Evolutionary conservation across 176 grass and related monocot species (phyloP).

Genomic region (Aegilops speltoides): DNA sequence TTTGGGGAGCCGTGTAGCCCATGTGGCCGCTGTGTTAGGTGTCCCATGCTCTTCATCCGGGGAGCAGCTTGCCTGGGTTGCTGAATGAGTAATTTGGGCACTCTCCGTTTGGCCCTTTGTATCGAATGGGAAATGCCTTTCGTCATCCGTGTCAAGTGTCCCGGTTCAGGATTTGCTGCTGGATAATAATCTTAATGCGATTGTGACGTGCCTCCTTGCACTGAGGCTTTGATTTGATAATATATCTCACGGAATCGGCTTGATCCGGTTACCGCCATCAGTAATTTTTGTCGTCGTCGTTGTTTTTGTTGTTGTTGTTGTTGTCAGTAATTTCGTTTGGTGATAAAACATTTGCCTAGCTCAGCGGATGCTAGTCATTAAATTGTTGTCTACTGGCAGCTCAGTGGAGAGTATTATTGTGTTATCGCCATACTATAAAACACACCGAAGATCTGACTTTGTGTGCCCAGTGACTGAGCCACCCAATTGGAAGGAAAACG

Average conservation of each 20-base stretch:
- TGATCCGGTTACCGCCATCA: neutral
- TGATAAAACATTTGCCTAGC: neutral
- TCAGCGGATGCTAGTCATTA: neutral
- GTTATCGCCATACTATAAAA: neutral
- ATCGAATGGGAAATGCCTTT: neutral
- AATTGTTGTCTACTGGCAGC: neutral
- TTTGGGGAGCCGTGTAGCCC: neutral
- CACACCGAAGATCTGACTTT: neutral
- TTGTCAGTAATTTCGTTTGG: neutral
- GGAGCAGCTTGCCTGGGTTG: neutral
- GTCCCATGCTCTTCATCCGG: neutral
- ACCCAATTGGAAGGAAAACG: neutral
- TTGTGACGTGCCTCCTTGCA: neutral
- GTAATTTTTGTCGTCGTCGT: neutral
- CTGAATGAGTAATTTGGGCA: conserved; percentile 19
- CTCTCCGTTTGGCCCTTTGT: neutral
- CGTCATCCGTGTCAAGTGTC: neutral
- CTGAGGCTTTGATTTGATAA: neutral
- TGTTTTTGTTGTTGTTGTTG: neutral
- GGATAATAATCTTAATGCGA: neutral
- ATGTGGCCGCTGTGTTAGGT: neutral
- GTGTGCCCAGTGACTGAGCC: neutral
- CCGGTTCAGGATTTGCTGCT: neutral
- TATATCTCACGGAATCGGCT: neutral
- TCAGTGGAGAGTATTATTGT: neutral